Evolutionary conservation across 2,329 filamentous ascomycete species (phyloP), one percentile per base, ranked within the genome.

Genomic region (Zymoseptoria passerinii): DNA sequence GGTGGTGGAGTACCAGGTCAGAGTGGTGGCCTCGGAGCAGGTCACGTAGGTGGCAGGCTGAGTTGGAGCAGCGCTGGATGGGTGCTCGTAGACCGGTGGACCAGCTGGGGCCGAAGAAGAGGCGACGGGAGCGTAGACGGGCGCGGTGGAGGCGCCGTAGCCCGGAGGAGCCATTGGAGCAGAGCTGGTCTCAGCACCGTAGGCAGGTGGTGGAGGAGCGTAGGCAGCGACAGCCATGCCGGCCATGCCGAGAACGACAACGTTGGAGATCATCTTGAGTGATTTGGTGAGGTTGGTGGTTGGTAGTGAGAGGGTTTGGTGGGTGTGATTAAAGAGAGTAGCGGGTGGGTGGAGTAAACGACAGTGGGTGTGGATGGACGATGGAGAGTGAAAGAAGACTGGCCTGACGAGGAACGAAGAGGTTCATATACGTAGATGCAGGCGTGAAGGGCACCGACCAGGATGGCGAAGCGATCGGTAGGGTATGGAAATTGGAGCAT

Each of bases 181-280:
- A 13, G 50, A 53, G 56, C 40, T 53, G 10, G 44, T 29, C 29
- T 29, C 8, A 27, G 49, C 20, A 10, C 49, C 65, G 64, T 68
- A 67, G 53, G 55, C 62, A 23, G 61, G 56, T 23, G 54, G 35
- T 44, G 35, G 35, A n/a, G 55, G 55, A 23, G 55, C 55, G 65
- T 71, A 74, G 60, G 76, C 66, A 67, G 73, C 73, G 58, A 72
- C 52, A 64, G 71, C 75, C 65, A 72, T 72, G 64, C 61, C 65
- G 58, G 73, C 76, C 58, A 77, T 66, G 66, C 72, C 73, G 61
- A 58, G 53, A 57, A 63, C 63, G 55, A 66, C 57, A 55, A 61
- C 57, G 28, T 58, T 55, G 61, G 63, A 66, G 74, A 76, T 77
- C 78, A 81, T 81, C 50, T 63, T 63, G 57, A 54, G 52, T 19